phyloP scores from a whole-genome alignment of 2,329 filamentous ascomycete species.

The Cercospora canescens region DNA sequence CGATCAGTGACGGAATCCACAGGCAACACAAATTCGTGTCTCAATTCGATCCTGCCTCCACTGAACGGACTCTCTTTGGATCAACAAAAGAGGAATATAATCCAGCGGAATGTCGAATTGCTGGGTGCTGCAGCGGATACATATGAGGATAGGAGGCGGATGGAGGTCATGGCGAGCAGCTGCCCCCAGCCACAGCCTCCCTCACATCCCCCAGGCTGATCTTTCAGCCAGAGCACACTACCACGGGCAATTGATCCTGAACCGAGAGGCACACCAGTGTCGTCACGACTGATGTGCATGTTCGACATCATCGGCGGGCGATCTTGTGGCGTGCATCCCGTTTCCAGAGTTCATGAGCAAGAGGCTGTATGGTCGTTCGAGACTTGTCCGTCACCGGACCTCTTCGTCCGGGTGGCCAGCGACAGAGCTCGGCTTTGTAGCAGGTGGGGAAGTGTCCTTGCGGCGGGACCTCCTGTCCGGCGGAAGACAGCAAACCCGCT shows the following conservation, averaged over 20 bases:
- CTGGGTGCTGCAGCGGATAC: neutral
- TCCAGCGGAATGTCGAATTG: neutral
- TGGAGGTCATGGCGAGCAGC: neutral
- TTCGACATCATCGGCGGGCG: neutral
- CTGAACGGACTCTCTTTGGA: too few species aligned
- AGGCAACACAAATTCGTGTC: neutral
- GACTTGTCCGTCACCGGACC: neutral
- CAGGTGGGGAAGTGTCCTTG: neutral
- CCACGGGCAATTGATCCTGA: neutral
- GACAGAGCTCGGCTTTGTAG: neutral
- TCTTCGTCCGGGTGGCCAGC: neutral
- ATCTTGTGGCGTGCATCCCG: neutral
- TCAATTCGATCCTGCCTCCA: too few species aligned
- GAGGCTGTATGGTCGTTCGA: neutral
- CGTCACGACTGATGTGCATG: neutral
- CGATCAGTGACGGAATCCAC: neutral
- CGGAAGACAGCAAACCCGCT: too few species aligned
- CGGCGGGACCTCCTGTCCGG: neutral
- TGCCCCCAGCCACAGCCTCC: neutral
- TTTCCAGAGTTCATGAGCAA: neutral
- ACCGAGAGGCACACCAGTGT: neutral
- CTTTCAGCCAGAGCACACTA: neutral
- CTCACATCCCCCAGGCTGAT: neutral
- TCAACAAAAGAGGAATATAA: too few species aligned
- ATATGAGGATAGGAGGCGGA: too few species aligned